phyloP scores from a whole-genome alignment of 169 alveolate species.

The Plasmodium cynomolgi region DNA sequence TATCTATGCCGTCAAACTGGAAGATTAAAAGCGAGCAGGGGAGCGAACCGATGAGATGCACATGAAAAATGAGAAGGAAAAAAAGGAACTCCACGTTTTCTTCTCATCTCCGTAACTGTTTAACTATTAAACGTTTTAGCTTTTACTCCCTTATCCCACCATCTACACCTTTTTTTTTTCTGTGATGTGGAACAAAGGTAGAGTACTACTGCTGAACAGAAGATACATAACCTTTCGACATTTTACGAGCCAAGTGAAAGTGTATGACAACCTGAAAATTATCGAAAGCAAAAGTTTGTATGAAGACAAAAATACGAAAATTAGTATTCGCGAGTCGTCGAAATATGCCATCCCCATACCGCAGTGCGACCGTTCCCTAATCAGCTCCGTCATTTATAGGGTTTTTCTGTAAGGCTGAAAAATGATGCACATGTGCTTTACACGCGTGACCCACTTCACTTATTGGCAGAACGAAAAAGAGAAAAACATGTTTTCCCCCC shows the following conservation, averaged over 20 bases:
- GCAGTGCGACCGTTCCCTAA: constrained; percentile 67
- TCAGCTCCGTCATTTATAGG: constrained; percentile 51
- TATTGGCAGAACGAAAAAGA: background rate
- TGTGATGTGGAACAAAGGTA: constrained; percentile 71
- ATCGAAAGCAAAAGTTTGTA: constrained; percentile 60
- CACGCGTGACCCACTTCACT: background rate
- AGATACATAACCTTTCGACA: constrained; percentile 41
- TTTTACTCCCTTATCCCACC: constrained; percentile 6
- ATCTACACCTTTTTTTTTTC: constrained; percentile 9
- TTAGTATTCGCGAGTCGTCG: constrained; percentile 63
- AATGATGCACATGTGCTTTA: background rate
- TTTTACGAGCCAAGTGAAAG: constrained; percentile 56
- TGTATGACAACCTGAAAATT: constrained; percentile 58
- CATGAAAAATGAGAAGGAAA: constrained; percentile 12
- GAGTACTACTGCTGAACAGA: constrained; percentile 38
- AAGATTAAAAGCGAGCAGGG: background rate
- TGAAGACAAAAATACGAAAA: constrained; percentile 70
- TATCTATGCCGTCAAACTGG: background rate
- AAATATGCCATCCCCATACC: constrained; percentile 71
- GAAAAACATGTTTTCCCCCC: background rate
- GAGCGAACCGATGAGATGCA: background rate
- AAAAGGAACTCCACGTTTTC: background rate
- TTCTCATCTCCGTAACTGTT: background rate
- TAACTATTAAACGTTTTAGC: background rate
- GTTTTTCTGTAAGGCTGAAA: constrained; percentile 32